Base-by-base conservation (phyloP, 2,329 filamentous ascomycete species). In the Fonsecaea pedrosoi region DNA sequence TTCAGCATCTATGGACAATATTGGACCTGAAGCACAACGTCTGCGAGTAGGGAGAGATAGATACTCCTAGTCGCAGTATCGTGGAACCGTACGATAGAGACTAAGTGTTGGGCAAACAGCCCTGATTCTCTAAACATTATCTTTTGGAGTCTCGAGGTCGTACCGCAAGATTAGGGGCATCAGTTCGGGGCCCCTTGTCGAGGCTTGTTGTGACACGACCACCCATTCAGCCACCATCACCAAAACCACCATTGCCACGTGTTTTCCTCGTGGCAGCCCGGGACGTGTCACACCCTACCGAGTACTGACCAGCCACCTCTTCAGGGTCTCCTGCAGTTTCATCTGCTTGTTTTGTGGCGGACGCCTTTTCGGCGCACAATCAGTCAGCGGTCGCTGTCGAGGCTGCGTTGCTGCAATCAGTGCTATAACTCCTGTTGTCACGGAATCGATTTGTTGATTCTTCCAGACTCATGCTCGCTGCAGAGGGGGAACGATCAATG, bases 401-500 rank as follows among this genome's bases (percentile, higher is more conserved):
- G 42, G 42, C 40, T n/a, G 7, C 48, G 1, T 56, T 58, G 62
- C 60, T 63, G 34, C 45, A 40, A 48, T 66, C 67, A 34, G 58
- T 69, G 57, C 18, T 38, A 56, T 61, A 60, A 25, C 37, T 48
- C 12, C 61, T 18, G 54, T 62, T 40, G 30, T 48, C 48, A 5
- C 13, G 30, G 30, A 40, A 5, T 40, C 50, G 40, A 12, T 35
- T 35, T 59, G 65, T 54, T 13, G 15, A 40, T 58, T 64, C 60
- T 4, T 58, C 67, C 8, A 58, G 32, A 45, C 60, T 58, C 56
- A 61, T 54, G 32, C 64, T 66, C 15, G 32, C 50, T 30, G 40
- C 57, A 18, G 68, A 67, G 3, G 66, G 55, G 45, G 69, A 67
- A 34, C 62, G 35, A 48, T 70, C 69, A 40, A 71, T 62, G 13